These are phyloP conservation scores for Capsella rubella DNA, from an alignment of 441 rosid genomes.

Conservation along the genomic window DNA sequence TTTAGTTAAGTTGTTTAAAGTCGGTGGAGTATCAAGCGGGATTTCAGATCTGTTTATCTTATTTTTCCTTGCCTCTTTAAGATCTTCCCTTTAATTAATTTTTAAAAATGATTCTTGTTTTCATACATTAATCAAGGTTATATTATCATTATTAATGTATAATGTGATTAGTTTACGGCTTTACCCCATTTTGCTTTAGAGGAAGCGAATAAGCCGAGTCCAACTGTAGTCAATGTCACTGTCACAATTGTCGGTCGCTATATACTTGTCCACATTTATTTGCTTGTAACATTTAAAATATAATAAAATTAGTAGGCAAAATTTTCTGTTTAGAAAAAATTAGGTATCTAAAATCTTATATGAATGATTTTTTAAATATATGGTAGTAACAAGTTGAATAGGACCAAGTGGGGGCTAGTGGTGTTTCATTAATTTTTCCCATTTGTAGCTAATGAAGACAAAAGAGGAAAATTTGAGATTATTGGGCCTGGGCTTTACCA, in stretches of 20 bases:
- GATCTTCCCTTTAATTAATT: background rate
- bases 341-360: background rate
- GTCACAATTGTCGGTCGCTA: constrained; percentile 1
- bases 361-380: background rate
- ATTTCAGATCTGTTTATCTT: constrained; percentile 34
- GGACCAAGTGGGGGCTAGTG: background rate
- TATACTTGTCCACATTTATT: background rate
- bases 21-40: constrained; percentile 44
- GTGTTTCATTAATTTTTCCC: background rate
- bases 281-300: background rate
- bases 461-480: background rate
- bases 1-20: background rate
- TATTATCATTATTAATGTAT: background rate
- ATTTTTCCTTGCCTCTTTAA: background rate
- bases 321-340: background rate
- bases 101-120: background rate
- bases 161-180: background rate
- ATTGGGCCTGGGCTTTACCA: constrained; percentile 19
- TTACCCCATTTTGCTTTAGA: background rate
- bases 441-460: background rate
- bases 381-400: background rate
- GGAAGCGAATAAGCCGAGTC: background rate
- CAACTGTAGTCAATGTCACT: constrained; percentile 3
- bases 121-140: background rate
- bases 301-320: no score